Conservation (phyloP, 495 filamentous ascomycete species). For the Platismatia glauca region DNA sequence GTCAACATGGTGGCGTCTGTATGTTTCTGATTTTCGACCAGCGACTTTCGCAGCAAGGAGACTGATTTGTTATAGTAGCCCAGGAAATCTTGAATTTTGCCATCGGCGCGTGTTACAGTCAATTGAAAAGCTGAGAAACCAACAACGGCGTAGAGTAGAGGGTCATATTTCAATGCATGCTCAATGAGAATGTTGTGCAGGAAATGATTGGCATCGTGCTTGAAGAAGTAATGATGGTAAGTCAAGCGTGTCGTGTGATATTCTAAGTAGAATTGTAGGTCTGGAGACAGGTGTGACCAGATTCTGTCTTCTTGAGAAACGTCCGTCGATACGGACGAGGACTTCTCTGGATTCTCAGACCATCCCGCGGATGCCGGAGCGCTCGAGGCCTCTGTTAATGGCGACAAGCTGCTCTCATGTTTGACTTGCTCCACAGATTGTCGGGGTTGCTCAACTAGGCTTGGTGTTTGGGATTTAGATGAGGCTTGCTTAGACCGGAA, state of each 20-base stretch:
- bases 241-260: slow-evolving; percentile 70
- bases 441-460: slow-evolving; percentile 30
- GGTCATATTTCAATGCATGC: slow-evolving; percentile 66
- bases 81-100: slow-evolving; percentile 71
- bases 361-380: slow-evolving; percentile 9
- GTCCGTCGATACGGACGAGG: slow-evolving; percentile 19
- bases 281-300: slow-evolving; percentile 38
- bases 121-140: slow-evolving; percentile 86
- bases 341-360: slow-evolving; percentile 7
- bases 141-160: slow-evolving; percentile 80
- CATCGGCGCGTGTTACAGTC: slow-evolving; percentile 56
- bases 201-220: slow-evolving; percentile 57
- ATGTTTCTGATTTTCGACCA: slow-evolving; percentile 60
- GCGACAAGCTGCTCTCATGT: slow-evolving; percentile 36
- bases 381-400: slow-evolving; percentile 34
- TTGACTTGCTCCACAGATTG: slow-evolving; percentile 34
- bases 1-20: slow-evolving; percentile 72
- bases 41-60: slow-evolving; percentile 58
- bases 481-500: slow-evolving; percentile 28
- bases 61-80: slow-evolving; percentile 87
- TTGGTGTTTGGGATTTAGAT: slow-evolving; percentile 20
- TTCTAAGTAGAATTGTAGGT: slow-evolving; percentile 67
- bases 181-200: slow-evolving; percentile 61
- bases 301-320: slow-evolving; percentile 12
- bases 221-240: slow-evolving; percentile 72